Percentiles rank a stretch among this genome's conserved stretches.
Conservation (phyloP, 768 basidiomycete genomes). For the Macrolepiota fuliginosa region DNA sequence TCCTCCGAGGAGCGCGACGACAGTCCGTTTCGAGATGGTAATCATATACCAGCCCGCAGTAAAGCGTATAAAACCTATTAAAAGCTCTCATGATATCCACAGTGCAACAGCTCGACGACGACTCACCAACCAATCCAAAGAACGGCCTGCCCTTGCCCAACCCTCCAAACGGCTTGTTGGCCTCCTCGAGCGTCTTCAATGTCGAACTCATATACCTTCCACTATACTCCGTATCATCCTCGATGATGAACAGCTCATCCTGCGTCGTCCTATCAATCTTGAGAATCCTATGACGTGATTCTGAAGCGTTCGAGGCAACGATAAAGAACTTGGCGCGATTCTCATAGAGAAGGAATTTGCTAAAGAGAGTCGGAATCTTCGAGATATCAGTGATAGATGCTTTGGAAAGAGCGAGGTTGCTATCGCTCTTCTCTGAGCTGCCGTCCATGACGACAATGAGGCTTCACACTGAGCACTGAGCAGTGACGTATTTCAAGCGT, state of each 20-base stretch:
- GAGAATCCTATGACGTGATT: conserved; percentile 86
- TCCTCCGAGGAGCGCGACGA: conserved; percentile 91
- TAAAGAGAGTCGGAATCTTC: conserved; percentile 40
- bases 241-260: conserved; percentile 71
- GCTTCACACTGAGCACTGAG: not conserved
- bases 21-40: conserved; percentile 82
- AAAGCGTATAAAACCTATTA: conserved; percentile 86
- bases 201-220: conserved; percentile 88
- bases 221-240: conserved; percentile 87
- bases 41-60: conserved; percentile 98
- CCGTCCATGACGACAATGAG: conserved; percentile 1
- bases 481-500: too few relatives aligned
- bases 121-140: conserved; percentile 79
- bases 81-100: not conserved
- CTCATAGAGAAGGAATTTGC: conserved; percentile 93
- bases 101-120: not conserved
- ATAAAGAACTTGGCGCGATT: conserved; percentile 89
- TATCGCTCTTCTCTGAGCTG: conserved; percentile 10
- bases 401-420: not conserved
- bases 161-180: conserved; percentile 86
- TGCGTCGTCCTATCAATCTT: conserved; percentile 89
- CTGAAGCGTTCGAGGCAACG: conserved; percentile 85
- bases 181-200: conserved; percentile 94
- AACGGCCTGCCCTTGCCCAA: conserved; percentile 75
- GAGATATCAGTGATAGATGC: not conserved